A percentile compares a stretch with the other conserved stretches of the same genome.
Conservation (phyloP, 1,284 basidiomycete species). For the Agroathelia rolfsii region DNA sequence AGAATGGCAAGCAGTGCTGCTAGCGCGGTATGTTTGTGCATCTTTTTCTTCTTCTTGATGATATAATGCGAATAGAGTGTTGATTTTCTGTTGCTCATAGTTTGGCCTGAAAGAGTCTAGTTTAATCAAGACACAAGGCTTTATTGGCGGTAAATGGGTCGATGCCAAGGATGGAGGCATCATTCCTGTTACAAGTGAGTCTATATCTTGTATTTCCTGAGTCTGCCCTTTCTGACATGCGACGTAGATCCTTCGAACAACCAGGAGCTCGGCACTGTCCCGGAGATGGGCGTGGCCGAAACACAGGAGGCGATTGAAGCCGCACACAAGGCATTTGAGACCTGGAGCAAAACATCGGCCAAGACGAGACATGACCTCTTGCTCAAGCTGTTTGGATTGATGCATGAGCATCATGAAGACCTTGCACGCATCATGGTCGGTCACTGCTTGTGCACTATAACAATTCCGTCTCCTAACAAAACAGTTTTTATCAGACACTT, state of each 20-base stretch:
- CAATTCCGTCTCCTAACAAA: slow-evolving; percentile 8
- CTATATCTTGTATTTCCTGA: slow-evolving; percentile 1
- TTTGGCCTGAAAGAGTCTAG: slow-evolving; percentile 69
- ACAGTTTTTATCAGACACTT: slow-evolving; percentile 47
- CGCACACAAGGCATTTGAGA: slow-evolving; percentile 67
- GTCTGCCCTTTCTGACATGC: slow-evolving; percentile 3
- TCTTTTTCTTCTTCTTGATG: slow-evolving; percentile 1
- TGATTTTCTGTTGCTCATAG: slow-evolving; percentile 23
- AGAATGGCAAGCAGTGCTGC: slow-evolving; percentile 39
- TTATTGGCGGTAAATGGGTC: slow-evolving; percentile 78
- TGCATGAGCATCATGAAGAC: slow-evolving; percentile 76
- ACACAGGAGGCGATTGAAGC: slow-evolving; percentile 73
- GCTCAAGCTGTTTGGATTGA: slow-evolving; percentile 61
- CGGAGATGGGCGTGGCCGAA: slow-evolving; percentile 81
- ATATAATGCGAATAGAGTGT: slow-evolving; percentile 1
- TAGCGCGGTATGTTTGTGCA: slow-evolving; percentile 20
- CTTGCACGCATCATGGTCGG: slow-evolving; percentile 71
- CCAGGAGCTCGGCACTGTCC: slow-evolving; percentile 70
- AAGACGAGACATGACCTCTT: slow-evolving; percentile 78
- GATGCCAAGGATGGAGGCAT: slow-evolving; percentile 64
- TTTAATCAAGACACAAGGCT: slow-evolving; percentile 66
- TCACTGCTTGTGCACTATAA: slow-evolving; percentile 7
- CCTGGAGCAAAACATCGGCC: slow-evolving; percentile 75
- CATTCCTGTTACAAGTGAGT: slow-evolving; percentile 70
- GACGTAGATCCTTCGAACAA: slow-evolving; percentile 73